These are phyloP conservation scores for Rhododendron henanense DNA, from an alignment of 148 eudicot genomes.

Conservation along the genomic window DNA sequence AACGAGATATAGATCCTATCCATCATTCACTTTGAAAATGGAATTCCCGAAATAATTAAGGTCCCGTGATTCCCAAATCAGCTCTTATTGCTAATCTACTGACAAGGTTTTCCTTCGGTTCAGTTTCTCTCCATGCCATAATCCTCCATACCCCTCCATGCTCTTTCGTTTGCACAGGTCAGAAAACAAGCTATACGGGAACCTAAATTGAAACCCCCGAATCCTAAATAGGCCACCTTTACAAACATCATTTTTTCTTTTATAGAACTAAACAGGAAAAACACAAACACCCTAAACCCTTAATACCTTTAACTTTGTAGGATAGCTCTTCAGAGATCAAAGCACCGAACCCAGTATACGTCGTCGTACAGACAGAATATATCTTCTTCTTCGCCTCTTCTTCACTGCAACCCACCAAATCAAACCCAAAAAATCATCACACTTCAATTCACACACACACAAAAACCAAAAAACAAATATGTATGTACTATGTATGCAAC, in stretches of 20 bases:
- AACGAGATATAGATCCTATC: background rate
- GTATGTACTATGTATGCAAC: slow-evolving; percentile 20
- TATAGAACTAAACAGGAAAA: background rate
- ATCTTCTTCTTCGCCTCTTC: slow-evolving; percentile 94
- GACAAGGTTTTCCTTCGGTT: background rate
- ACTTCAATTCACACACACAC: background rate
- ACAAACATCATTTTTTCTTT: background rate
- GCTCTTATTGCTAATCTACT: background rate
- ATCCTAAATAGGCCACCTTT: background rate
- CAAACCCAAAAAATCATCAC: background rate
- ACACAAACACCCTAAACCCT: background rate
- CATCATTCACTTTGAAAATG: background rate
- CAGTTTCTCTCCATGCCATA: background rate
- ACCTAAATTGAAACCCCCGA: background rate
- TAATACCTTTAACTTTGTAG: slow-evolving; percentile 79
- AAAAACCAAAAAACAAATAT: background rate
- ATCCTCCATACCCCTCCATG: background rate
- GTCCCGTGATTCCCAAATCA: background rate
- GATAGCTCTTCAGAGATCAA: slow-evolving; percentile 86
- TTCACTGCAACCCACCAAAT: slow-evolving; percentile 47
- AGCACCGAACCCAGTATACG: slow-evolving; percentile 95
- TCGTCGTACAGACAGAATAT: slow-evolving; percentile 80
- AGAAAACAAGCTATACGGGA: background rate
- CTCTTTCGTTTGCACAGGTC: background rate
- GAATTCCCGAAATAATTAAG: background rate